Percentiles rank a stretch among this genome's conserved stretches.
These are phyloP conservation scores for Colletotrichum musicola DNA, from an alignment of 2,329 filamentous ascomycete genomes.

Conservation along the genomic window DNA sequence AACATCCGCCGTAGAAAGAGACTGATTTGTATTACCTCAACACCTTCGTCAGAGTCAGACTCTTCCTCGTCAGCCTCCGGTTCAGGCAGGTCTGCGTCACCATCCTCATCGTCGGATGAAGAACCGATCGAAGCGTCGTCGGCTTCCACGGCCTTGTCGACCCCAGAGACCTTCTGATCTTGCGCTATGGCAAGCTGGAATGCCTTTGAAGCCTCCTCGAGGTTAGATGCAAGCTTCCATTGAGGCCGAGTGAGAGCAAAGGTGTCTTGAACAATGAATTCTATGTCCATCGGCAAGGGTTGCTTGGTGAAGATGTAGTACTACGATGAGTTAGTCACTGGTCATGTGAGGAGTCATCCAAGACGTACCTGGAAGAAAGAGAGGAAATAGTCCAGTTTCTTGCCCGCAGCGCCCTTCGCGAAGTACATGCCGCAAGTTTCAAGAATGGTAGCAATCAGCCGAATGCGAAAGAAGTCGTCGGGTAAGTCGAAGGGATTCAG, in stretches of 20 bases:
- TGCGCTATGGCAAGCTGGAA: constrained; percentile 91
- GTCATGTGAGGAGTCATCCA: neutral
- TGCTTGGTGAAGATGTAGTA: constrained; percentile 96
- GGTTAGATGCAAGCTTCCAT: constrained; percentile 86
- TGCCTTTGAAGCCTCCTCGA: constrained; percentile 84
- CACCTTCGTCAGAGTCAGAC: constrained; percentile 48
- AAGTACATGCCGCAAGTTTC: constrained; percentile 98
- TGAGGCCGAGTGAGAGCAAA: constrained; percentile 88
- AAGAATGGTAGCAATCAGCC: constrained; percentile 87
- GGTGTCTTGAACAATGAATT: constrained; percentile 95
- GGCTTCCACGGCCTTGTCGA: constrained; percentile 76
- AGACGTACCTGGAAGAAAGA: constrained; percentile 84
- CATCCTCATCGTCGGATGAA: constrained; percentile 82
- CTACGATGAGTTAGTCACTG: constrained; percentile 53
- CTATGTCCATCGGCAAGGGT: constrained; percentile 92
- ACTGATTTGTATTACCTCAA: constrained; percentile 17
- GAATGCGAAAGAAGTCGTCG: constrained; percentile 96
- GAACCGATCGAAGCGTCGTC: constrained; percentile 79
- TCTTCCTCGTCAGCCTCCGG: constrained; percentile 70
- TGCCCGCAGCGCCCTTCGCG: constrained; percentile 90
- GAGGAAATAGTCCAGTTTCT: constrained; percentile 97
- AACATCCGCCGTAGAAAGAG: constrained; percentile 35
- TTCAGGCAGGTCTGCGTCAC: constrained; percentile 72
- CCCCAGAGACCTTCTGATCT: constrained; percentile 84
- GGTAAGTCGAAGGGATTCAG: constrained; percentile 85